Conservation (phyloP, 108 stramenopile species). For the Skeletonema potamos region DNA sequence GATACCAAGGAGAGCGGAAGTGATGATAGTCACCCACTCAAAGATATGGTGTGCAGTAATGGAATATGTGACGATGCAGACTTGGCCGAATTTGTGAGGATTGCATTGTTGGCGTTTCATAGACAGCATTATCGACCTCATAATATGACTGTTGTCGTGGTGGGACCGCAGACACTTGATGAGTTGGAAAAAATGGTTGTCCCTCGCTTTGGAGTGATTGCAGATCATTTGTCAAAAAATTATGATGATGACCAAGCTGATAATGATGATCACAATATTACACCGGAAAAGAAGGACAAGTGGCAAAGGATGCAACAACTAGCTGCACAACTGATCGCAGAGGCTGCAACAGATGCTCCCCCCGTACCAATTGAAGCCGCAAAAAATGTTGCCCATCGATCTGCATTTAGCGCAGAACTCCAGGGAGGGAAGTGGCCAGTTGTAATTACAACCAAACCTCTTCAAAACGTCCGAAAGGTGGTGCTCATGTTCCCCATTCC, state of each 20-base stretch:
- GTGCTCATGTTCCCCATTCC: constrained; percentile 72
- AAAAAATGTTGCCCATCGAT: constrained; percentile 33
- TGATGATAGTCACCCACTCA: constrained; percentile 16
- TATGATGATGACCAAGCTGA: neutral
- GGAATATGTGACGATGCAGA: constrained; percentile 40
- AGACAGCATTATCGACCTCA: constrained; percentile 76
- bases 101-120: constrained; percentile 80
- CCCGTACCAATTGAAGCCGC: constrained; percentile 29
- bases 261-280: neutral
- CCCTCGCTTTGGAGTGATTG: constrained; percentile 62
- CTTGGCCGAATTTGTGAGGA: constrained; percentile 55
- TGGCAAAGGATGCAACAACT: constrained; percentile 30
- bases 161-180: constrained; percentile 80
- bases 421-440: constrained; percentile 63
- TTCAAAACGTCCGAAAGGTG: constrained; percentile 64
- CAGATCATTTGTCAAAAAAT: constrained; percentile 16
- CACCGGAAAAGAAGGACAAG: constrained; percentile 13
- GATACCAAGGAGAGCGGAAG: neutral
- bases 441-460: constrained; percentile 66
- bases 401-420: constrained; percentile 57
- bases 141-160: constrained; percentile 74
- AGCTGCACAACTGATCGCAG: constrained; percentile 51
- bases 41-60: constrained; percentile 7
- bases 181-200: constrained; percentile 75
- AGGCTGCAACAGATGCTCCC: constrained; percentile 72